A percentile compares a stretch with the other conserved stretches of the same genome.
Evolutionary conservation across 2,329 filamentous ascomycete species (phyloP).

Genomic region (Pseudogymnoascus sp.): DNA sequence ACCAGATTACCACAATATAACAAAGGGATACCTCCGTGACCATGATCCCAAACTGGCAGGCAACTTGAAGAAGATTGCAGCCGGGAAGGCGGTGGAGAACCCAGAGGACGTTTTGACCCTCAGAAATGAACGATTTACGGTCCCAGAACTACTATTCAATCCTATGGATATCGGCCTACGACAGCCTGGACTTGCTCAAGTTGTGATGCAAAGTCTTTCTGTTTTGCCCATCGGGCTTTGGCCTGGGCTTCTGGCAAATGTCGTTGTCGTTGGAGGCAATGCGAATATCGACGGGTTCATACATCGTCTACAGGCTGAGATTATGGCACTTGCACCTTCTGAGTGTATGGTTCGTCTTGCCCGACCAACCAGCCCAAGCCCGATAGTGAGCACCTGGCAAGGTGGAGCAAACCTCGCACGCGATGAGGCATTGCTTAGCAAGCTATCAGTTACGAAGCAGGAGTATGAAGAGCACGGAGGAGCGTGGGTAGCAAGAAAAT

Average conservation of each 20-base stretch:
- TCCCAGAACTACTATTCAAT: slow-evolving; percentile 84
- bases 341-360: slow-evolving; percentile 73
- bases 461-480: slow-evolving; percentile 87
- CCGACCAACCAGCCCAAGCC: slow-evolving; percentile 41
- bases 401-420: slow-evolving; percentile 74
- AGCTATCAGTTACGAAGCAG: slow-evolving; percentile 70
- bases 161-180: slow-evolving; percentile 79
- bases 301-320: slow-evolving; percentile 67
- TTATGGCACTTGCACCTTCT: slow-evolving; percentile 64
- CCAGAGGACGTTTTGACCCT: slow-evolving; percentile 78
- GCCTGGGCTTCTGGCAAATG: slow-evolving; percentile 77
- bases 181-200: slow-evolving; percentile 73
- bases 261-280: slow-evolving; percentile 85
- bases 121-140: slow-evolving; percentile 83
- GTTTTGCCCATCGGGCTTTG: slow-evolving; percentile 74
- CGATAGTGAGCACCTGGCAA: slow-evolving; percentile 75
- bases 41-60: slow-evolving; percentile 64
- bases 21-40: slow-evolving; percentile 64
- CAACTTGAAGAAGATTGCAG: slow-evolving; percentile 39
- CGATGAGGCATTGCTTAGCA: slow-evolving; percentile 56
- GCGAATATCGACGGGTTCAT: slow-evolving; percentile 74
- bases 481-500: slow-evolving; percentile 67
- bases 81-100: slow-evolving; percentile 37
- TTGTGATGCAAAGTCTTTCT: slow-evolving; percentile 73
- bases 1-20: slow-evolving; percentile 63